Evolutionary conservation across 2,329 filamentous ascomycete species (phyloP), one percentile per base, ranked within the genome.

Genomic region (Aspergillus felis): DNA sequence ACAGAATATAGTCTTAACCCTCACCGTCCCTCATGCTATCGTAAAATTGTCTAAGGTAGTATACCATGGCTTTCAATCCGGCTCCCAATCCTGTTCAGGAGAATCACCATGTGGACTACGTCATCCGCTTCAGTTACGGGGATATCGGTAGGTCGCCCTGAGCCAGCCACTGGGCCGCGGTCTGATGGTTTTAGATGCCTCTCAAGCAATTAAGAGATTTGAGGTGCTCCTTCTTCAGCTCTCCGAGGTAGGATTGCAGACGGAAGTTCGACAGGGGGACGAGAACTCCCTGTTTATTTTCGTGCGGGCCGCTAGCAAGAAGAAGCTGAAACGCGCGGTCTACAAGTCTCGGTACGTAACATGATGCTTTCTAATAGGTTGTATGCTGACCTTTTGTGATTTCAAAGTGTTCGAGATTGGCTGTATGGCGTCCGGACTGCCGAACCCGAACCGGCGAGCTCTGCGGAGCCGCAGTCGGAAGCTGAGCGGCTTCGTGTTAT

Each of bases 401-500:
- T 10, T 41, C 20, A 4, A 89, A 89, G 94, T 58, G 88, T 97
- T 29, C 89, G 92, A 70, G 94, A 99, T 76, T 99, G 93, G 92
- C 87, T 99, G 38, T 89, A 96, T 74, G 92, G 93, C 55, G 88
- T 97, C 55, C 89, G 92, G 60, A 83, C 88, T 56, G 83, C 92
- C 0, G 85, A 88, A 62, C 88, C 87, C 69, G 87, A 96, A 64
- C 85, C 90, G 10, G 79, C 83, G 54, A 80, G 85, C 63, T 85
- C 88, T 10, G 84, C 95, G 55, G 89, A 96, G 67, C 90, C 92
- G 0, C 82, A 97, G 58, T 91, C 88, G 42, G 92, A 96, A 73
- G 91, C 92, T 14, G 94, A 99, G 78, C 84, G 92, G 35, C 83
- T 97, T 48, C 87, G 94, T 35, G 84, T 95, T 53, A 89, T 96